A percentile compares a stretch with the other conserved stretches of the same genome.
These are phyloP conservation scores for Termitomyces eurrhizus DNA, from an alignment of 768 basidiomycete species.

Conservation along the genomic window DNA sequence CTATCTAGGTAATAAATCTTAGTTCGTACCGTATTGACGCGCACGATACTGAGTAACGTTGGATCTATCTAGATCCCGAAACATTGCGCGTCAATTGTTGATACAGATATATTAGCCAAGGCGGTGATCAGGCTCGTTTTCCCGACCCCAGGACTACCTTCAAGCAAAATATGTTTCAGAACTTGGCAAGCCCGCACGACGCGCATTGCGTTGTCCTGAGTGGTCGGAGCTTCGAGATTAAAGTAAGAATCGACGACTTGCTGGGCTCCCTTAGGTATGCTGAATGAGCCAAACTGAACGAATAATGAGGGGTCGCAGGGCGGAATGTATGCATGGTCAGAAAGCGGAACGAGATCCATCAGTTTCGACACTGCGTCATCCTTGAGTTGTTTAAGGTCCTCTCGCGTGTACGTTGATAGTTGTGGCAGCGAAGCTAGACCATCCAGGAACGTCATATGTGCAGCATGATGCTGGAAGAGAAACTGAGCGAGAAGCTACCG, in stretches of 20 bases:
- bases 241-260: slow-evolving; percentile 43
- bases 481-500: slow-evolving; percentile 6
- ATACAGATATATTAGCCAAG: slow-evolving; percentile 73
- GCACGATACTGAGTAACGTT: too few species aligned
- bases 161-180: slow-evolving; percentile 86
- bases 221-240: slow-evolving; percentile 86
- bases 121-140: slow-evolving; percentile 93
- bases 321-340: slow-evolving; percentile 23
- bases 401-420: slow-evolving; percentile 56
- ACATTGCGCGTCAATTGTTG: too few species aligned
- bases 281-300: slow-evolving; percentile 72
- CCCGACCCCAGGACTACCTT: slow-evolving; percentile 97
- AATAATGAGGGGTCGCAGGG: slow-evolving; percentile 28
- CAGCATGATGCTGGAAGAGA: slow-evolving; percentile 80
- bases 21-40: too few species aligned
- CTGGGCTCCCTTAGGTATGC: slow-evolving; percentile 55
- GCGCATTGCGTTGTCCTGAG: slow-evolving; percentile 81
- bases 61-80: too few species aligned
- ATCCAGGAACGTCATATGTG: slow-evolving; percentile 89
- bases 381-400: slow-evolving; percentile 59
- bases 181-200: slow-evolving; percentile 89
- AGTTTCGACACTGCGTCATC: slow-evolving; percentile 53
- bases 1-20: too few species aligned
- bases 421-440: slow-evolving; percentile 81
- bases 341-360: slow-evolving; percentile 49